Evolutionary conservation across 805 yeast species (phyloP).

Genomic region (Zygosaccharomyces rouxii): DNA sequence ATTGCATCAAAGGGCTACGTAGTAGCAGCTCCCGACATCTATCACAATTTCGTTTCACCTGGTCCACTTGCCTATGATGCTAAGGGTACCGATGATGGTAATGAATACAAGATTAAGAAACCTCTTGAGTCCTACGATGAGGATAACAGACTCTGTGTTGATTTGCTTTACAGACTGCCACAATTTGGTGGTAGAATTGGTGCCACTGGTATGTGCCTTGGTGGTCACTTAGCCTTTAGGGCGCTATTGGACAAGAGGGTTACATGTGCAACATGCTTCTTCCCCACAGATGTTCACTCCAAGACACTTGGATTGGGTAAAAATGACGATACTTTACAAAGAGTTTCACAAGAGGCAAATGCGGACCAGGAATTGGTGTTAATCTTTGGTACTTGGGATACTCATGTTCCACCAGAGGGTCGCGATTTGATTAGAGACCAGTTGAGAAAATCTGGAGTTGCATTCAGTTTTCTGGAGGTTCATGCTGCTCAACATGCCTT

Average conservation of each 20-base stretch:
- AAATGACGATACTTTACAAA: constrained; percentile 60
- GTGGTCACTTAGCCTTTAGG: constrained; percentile 77
- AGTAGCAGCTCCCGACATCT: constrained; percentile 74
- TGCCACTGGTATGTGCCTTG: constrained; percentile 83
- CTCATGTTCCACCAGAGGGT: constrained; percentile 76
- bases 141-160: constrained; percentile 60
- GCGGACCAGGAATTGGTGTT: constrained; percentile 55
- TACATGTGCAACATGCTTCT: constrained; percentile 66
- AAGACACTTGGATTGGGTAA: constrained; percentile 60
- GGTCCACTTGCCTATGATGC: constrained; percentile 66
- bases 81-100: constrained; percentile 74
- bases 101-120: constrained; percentile 59
- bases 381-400: constrained; percentile 75
- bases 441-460: constrained; percentile 54
- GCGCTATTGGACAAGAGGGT: constrained; percentile 57
- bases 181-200: constrained; percentile 70
- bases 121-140: constrained; percentile 72
- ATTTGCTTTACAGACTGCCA: constrained; percentile 50
- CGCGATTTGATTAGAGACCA: constrained; percentile 63
- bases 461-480: constrained; percentile 67
- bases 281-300: constrained; percentile 75
- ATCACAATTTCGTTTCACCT: constrained; percentile 65
- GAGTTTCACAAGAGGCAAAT: constrained; percentile 48
- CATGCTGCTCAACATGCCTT: constrained; percentile 83
- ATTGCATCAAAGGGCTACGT: constrained; percentile 78